Evolutionary conservation across 176 grass and related monocot species (phyloP), one percentile per base, ranked within the genome.

Genomic region (Rhynchospora tenuis): DNA sequence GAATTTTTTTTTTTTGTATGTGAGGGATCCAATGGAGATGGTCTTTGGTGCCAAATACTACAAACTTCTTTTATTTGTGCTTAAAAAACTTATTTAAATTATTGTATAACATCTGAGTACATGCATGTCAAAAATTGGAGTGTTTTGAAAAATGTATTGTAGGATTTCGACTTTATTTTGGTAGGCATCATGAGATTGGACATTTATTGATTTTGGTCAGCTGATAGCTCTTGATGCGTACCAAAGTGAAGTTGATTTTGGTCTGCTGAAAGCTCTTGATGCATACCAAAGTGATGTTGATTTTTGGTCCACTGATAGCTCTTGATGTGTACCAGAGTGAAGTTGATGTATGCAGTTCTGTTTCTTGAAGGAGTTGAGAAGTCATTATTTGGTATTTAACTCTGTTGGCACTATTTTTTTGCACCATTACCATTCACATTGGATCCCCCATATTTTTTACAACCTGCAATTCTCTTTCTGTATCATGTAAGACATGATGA

Each of bases 221-320:
- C 12, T 15, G 26, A 27, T 76, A 54, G 72, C 73, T 56, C 14
- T 16, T 6, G 14, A 56, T 56, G 12, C 26, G 19, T 19, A 31
- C 73, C 73, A 29, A 77, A 77, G 14, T 56, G 9, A 77, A 77
- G 50, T 77, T 56, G 48, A 77, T 51, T 51, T 51, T 51, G 48
- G 48, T 51, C 48, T 2, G 11, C 7, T 10, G 48, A 51, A 11
- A 12, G 48, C 48, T 51, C 11, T 12, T 51, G 9, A 51, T 51
- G 48, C 48, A 51, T 10, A 51, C 48, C 48, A 51, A 51, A 51
- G 48, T 12, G 11, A 6, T 11, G 48, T 51, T 51, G 48, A 51
- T 51, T 51, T 51, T 51, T 51, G 48, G 48, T 51, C 48, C 5
- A 7, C 7, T 10, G 48, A 51, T 51, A 12, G 48, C 48, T 51